A percentile compares a stretch with the other conserved stretches of the same genome.
phyloP scores from a whole-genome alignment of 345 rosid species.

The Eucalyptus caleyi region DNA sequence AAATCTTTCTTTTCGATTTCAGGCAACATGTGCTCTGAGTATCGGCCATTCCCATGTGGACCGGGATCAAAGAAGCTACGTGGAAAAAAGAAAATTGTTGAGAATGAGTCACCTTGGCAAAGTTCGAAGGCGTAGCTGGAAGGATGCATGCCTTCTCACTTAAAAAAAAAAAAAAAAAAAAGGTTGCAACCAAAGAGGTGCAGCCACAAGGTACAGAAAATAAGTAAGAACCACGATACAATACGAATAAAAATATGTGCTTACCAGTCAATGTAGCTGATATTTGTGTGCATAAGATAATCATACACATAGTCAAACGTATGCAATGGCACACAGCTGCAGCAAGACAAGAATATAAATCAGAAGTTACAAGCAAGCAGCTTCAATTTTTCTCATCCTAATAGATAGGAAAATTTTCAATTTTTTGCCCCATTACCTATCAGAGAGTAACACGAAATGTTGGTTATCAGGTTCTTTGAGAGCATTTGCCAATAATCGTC shows the following conservation, averaged over 20 bases:
- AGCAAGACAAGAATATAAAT: not conserved
- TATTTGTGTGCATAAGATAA: constrained; percentile 73
- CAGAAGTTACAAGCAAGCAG: not conserved
- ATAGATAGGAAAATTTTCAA: not conserved
- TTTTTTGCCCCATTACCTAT: constrained; percentile 34
- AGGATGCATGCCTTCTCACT: not conserved
- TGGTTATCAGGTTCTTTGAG: constrained; percentile 84
- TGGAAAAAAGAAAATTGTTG: constrained; percentile 2
- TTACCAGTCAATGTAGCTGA: constrained; percentile 92
- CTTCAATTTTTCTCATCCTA: not conserved
- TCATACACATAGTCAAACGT: constrained; percentile 76
- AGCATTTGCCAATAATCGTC: constrained; percentile 77
- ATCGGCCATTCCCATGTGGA: constrained; percentile 97
- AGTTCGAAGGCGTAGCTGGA: not conserved
- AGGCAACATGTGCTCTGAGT: constrained; percentile 94
- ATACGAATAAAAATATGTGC: not conserved
- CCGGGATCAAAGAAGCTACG: constrained; percentile 91
- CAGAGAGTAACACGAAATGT: constrained; percentile 96
- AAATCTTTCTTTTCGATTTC: constrained; percentile 84
- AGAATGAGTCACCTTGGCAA: not conserved
- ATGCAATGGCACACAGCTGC: constrained; percentile 93
- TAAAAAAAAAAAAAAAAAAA: not conserved
- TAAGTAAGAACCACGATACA: not conserved
- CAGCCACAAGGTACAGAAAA: not conserved
- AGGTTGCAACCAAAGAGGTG: not conserved